Base-by-base conservation (phyloP, 805 yeast genomes). In the Saturnispora serradocipensis region DNA sequence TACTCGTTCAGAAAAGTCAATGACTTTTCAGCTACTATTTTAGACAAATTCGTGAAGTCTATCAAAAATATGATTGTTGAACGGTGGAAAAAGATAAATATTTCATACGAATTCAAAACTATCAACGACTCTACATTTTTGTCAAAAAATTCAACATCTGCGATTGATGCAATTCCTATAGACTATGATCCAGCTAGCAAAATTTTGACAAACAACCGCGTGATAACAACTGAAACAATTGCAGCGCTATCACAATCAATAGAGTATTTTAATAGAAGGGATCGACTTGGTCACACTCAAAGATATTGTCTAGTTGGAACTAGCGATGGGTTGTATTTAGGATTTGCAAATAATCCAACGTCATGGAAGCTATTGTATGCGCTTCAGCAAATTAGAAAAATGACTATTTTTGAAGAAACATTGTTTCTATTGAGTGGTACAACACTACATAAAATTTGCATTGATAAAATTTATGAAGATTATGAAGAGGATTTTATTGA, bases 301-400 rank as follows among this genome's bases (percentile, higher is more conserved):
- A 49, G 46, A 10, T 82, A 75, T 53, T 64, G 72, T 42, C 63
- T 86, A 2, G 61, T 84, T 20, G 96, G 93, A 1, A 70, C 85
- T 3, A 73, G 73, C 1, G 67, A 72, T 49, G 96, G 96, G 0
- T 66, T 88, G 1, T 84, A 75, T 57, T 65, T 86, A 55, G 71
- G 75, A n/a, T 70, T 69, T 51, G 55, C 64, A 43, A 70, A 66
- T 50, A 65, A 67, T 45, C 69, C 70, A 18, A 43, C 55, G 8
- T 64, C 74, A 10, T 86, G 95, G 93, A 76, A 71, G 51, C 71
- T 78, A 51, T 77, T 86, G 5, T 63, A 84, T 44, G 73, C 76
- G 54, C 63, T 80, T 34, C 52, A 67, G 5, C 76, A 74, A 49
- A 80, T 85, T 11, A 71, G 76, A 4, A 83, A 81, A 58, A 66